A percentile compares a stretch with the other conserved stretches of the same genome.
These are phyloP conservation scores for Candida nemodendra DNA, from an alignment of 805 yeast genomes.

Conservation along the genomic window DNA sequence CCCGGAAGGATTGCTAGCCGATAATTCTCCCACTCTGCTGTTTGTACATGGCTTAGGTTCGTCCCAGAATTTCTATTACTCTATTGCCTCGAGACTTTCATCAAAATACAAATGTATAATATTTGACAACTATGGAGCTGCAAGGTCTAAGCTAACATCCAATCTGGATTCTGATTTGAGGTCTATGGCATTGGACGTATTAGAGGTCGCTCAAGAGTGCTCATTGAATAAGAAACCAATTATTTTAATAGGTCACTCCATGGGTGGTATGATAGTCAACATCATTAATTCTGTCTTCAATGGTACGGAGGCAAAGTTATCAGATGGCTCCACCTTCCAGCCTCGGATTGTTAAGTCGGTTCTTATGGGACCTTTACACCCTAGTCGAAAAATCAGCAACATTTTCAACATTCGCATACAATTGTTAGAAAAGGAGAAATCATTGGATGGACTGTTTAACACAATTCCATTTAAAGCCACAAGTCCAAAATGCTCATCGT, in stretches of 20 bases:
- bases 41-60: constrained; percentile 20
- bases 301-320: constrained; percentile 1
- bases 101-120: constrained; percentile 9
- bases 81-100: constrained; percentile 9
- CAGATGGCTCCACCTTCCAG: constrained; percentile 3
- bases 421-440: constrained; percentile 1
- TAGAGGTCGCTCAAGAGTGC: constrained; percentile 13
- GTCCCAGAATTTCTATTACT: constrained; percentile 15
- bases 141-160: constrained; percentile 4
- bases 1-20: not conserved
- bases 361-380: constrained; percentile 16
- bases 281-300: constrained; percentile 9
- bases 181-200: constrained; percentile 14
- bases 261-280: constrained; percentile 20
- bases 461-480: constrained; percentile 16
- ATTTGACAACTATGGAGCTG: constrained; percentile 16
- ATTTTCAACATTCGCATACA: constrained; percentile 8
- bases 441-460: constrained; percentile 8
- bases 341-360: constrained; percentile 8
- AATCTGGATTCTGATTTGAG: not conserved
- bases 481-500: constrained; percentile 8
- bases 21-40: constrained; percentile 8
- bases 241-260: constrained; percentile 16
- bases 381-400: constrained; percentile 8
- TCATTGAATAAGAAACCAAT: constrained; percentile 8